Conservation (phyloP, 139 green algal genomes). For the Chlamydomonas asymmetrica region DNA sequence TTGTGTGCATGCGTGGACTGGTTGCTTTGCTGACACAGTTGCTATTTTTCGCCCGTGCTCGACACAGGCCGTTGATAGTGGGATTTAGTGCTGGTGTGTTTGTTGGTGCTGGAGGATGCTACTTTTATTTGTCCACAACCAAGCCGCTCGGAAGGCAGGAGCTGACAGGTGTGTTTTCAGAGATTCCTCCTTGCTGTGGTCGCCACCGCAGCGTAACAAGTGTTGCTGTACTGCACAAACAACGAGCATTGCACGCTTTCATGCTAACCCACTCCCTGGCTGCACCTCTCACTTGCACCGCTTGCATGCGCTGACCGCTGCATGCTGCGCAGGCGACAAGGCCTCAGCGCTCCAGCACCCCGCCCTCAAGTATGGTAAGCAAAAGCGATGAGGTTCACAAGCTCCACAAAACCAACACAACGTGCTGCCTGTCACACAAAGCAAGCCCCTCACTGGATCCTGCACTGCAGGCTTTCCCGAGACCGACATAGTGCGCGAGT, state of each 20-base stretch:
- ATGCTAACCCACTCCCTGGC: background rate
- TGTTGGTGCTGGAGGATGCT: constrained; percentile 26
- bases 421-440: background rate
- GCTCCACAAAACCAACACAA: background rate
- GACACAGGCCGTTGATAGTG: too few relatives aligned
- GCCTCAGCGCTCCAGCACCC: constrained; percentile 3
- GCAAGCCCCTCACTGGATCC: too few relatives aligned
- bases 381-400: background rate
- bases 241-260: too few relatives aligned
- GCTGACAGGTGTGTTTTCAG: background rate
- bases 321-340: background rate
- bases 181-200: background rate
- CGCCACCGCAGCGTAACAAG: background rate
- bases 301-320: background rate
- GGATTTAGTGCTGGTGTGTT: constrained; percentile 26
- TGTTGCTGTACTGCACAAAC: too few relatives aligned
- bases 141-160: background rate
- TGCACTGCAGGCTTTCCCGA: constrained; percentile 34
- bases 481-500: constrained; percentile 46
- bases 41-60: too few relatives aligned
- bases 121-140: constrained; percentile 19
- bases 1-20: too few relatives aligned
- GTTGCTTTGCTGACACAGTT: too few relatives aligned
- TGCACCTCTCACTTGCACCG: background rate
- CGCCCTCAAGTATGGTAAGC: constrained; percentile 32